Evolutionary conservation across 2,329 filamentous ascomycete genomes (phyloP).

Genomic region (Pseudopithomyces chartarum): DNA sequence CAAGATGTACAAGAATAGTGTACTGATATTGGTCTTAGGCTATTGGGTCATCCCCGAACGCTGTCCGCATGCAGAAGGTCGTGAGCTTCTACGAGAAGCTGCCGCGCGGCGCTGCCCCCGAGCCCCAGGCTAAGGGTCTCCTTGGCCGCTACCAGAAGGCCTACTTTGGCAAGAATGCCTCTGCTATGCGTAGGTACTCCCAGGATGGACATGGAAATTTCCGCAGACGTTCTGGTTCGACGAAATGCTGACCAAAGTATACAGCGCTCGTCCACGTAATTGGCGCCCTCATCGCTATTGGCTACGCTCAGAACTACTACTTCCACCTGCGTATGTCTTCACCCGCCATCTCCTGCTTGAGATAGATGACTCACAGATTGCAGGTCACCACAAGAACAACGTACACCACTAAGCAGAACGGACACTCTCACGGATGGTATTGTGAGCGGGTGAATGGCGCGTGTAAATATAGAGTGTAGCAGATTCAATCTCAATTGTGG

Average conservation of each 20-base stretch:
- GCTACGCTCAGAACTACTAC: conserved; percentile 99
- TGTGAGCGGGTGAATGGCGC: conserved; percentile 25
- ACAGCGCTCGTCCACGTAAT: conserved; percentile 89
- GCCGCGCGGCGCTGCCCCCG: conserved; percentile 86
- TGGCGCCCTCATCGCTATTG: conserved; percentile 74
- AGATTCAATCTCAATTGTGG: conserved; percentile 39
- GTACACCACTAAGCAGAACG: conserved; percentile 79
- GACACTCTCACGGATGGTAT: not conserved
- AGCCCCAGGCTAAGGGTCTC: conserved; percentile 79
- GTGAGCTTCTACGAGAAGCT: conserved; percentile 99
- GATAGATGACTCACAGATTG: conserved; percentile 23
- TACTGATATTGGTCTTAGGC: conserved; percentile 63
- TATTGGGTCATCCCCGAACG: conserved; percentile 93
- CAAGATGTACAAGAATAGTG: not conserved
- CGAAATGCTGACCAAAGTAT: conserved; percentile 15
- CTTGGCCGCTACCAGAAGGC: conserved; percentile 82
- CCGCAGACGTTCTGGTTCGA: not conserved
- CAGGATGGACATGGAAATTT: not conserved
- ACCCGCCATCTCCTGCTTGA: conserved; percentile 9
- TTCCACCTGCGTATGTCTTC: conserved; percentile 91
- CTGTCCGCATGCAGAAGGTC: conserved; percentile 95
- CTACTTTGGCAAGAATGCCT: conserved; percentile 95
- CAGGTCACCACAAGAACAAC: conserved; percentile 99
- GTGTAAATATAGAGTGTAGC: conserved; percentile 48
- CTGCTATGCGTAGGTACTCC: conserved; percentile 78